A percentile compares a stretch with the other conserved stretches of the same genome.
phyloP scores from a whole-genome alignment of 345 rosid genomes.

The Leavenworthia alabamica region DNA sequence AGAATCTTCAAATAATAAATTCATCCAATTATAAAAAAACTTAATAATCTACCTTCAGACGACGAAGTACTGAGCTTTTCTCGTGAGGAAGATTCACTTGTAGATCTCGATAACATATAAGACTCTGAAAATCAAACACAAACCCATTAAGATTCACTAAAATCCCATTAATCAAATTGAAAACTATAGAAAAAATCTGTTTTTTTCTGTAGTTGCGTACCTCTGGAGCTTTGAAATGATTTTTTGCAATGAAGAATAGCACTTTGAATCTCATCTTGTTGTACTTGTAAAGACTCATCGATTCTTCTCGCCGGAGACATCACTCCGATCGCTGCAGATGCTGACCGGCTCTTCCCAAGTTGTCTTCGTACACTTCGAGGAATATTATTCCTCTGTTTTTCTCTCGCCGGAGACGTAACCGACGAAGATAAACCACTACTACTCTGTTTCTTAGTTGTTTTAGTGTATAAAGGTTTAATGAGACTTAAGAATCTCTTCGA shows the following conservation, averaged over 20 bases:
- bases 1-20: neutral
- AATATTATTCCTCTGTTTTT: constrained; percentile 42
- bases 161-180: neutral
- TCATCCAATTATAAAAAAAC: neutral
- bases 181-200: neutral
- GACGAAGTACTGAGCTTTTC: constrained; percentile 43
- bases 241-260: constrained; percentile 96
- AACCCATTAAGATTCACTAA: neutral
- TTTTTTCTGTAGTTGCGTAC: constrained; percentile 11
- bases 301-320: constrained; percentile 60
- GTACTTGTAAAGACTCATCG: constrained; percentile 75
- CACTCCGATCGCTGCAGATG: constrained; percentile 40
- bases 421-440: neutral
- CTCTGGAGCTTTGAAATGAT: constrained; percentile 60
- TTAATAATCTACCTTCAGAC: constrained; percentile 35
- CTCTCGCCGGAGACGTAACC: constrained; percentile 34
- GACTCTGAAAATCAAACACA: constrained; percentile 31
- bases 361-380: constrained; percentile 40
- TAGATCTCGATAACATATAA: constrained; percentile 35
- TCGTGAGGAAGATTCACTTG: constrained; percentile 40
- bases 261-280: constrained; percentile 88
- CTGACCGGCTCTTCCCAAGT: constrained; percentile 71
- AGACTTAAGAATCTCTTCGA: constrained; percentile 54
- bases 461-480: constrained; percentile 63
- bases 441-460: constrained; percentile 36